A percentile compares a stretch with the other conserved stretches of the same genome.
Evolutionary conservation across 805 yeast species (phyloP).

Genomic region (Blastobotrys robertii): DNA sequence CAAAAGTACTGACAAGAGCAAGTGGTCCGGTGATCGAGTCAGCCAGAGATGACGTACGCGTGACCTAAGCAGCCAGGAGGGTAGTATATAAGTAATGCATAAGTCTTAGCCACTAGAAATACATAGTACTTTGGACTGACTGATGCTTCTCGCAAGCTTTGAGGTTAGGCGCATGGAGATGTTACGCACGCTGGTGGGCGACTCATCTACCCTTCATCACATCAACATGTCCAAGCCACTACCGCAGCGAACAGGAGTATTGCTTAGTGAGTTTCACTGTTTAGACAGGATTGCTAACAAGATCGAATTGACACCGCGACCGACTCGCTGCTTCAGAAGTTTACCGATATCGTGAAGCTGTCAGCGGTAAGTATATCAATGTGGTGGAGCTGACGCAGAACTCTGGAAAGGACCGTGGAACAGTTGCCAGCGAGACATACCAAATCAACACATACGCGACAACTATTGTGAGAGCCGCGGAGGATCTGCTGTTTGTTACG

Average conservation of each 20-base stretch:
- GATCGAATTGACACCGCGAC: constrained; percentile 23
- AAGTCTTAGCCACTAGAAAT: too few species aligned
- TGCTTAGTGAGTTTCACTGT: constrained; percentile 10
- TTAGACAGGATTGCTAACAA: background rate
- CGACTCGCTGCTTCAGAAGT: constrained; percentile 19
- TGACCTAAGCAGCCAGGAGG: too few species aligned
- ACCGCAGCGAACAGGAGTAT: constrained; percentile 16
- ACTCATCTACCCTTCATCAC: too few species aligned
- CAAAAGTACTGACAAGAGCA: too few species aligned
- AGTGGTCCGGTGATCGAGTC: too few species aligned
- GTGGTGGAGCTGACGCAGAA: constrained; percentile 9
- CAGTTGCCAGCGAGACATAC: constrained; percentile 30
- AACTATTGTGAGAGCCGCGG: constrained; percentile 28
- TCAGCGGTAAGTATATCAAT: constrained; percentile 16
- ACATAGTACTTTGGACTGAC: too few species aligned
- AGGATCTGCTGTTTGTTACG: constrained; percentile 31
- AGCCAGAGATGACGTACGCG: too few species aligned
- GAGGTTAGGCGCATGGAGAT: too few species aligned
- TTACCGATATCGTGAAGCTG: constrained; percentile 21
- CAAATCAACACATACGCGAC: constrained; percentile 31
- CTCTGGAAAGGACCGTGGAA: constrained; percentile 24
- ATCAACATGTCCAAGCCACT: background rate
- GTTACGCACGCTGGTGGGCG: too few species aligned
- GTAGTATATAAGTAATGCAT: too few species aligned
- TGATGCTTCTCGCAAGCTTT: too few species aligned